Evolutionary conservation across 2,329 filamentous ascomycete genomes (phyloP), one percentile per base, ranked within the genome.

Genomic region (Trichoderma semiorbis): DNA sequence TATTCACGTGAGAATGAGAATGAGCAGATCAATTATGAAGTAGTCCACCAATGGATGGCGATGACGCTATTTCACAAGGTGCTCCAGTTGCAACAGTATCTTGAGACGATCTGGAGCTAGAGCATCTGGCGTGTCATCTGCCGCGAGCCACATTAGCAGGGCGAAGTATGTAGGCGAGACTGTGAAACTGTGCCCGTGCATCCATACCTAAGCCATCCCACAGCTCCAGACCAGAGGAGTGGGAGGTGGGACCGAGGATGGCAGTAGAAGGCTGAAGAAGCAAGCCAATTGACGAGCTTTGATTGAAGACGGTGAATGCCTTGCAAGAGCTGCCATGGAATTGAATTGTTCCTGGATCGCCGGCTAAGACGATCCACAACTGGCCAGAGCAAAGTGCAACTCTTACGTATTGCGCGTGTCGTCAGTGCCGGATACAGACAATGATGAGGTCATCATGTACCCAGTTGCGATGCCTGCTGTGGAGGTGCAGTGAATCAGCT

Each of bases 391-490:
- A 21, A 47, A 32, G 53, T 12, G 39, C 36, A 32, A 32, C 55
- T 50, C 55, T 69, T 69, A 69, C 66, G 66, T 68, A 68, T 60
- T 47, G 53, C 18, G 55, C 21, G 18, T 68, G 36, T 69, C 55
- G 57, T 34, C 66, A 69, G 57, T 72, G 55, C 57, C 58, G 43
- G 57, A 68, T 72, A 57, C 57, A 53, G 36, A 7, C 62, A 34
- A 34, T 57, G 18, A 72, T 72, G 70, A 72, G 70, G 63, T 72
- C 70, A 72, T 72, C 55, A 62, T 32, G 55, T 72, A 72, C 47
- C 63, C 50, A 32, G 30, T 26, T 62, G 36, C 53, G 11, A 36
- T 39, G 58, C 55, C 18, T 62, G 43, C 61, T 39, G 70, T 71
- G 70, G 70, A 62, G 67, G 58, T 30, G 57, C 67, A 36, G 58